Evolutionary conservation across 768 basidiomycete genomes (phyloP).

Genomic region (Mycena vitilis): DNA sequence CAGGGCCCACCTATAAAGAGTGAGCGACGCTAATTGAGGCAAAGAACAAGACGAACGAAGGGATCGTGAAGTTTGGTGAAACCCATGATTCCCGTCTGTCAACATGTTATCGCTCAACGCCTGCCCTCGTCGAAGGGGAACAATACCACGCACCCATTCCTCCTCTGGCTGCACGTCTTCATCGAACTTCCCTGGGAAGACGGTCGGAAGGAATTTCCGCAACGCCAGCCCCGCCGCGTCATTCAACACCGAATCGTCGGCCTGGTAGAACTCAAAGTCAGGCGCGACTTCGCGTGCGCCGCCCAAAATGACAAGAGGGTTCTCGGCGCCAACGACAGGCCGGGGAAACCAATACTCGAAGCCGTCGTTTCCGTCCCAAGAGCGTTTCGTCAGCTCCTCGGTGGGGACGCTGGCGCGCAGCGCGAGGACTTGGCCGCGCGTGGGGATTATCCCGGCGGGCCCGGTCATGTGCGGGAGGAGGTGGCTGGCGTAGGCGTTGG

Average conservation of each 20-base stretch:
- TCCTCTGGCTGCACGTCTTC: constrained; percentile 66
- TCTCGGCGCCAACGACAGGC: constrained; percentile 46
- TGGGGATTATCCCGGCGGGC: constrained; percentile 69
- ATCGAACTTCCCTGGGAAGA: constrained; percentile 68
- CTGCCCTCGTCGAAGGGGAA: not conserved
- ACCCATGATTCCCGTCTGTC: constrained; percentile 89
- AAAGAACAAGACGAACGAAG: constrained; percentile 60
- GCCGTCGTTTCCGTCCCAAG: constrained; percentile 65
- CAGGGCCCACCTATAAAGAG: constrained; percentile 67
- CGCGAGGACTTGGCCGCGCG: constrained; percentile 75
- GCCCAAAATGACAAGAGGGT: constrained; percentile 78
- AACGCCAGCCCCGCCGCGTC: constrained; percentile 59
- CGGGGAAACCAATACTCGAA: constrained; percentile 90
- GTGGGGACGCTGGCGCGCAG: constrained; percentile 51
- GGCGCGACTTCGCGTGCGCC: constrained; percentile 67
- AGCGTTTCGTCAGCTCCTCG: constrained; percentile 53
- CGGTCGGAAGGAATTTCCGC: constrained; percentile 66
- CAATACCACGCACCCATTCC: constrained; percentile 75
- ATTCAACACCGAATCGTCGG: constrained; percentile 71
- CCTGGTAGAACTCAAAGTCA: constrained; percentile 59
- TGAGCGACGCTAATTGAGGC: too few species aligned
- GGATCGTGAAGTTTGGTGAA: constrained; percentile 72
- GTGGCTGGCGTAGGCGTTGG: constrained; percentile 85
- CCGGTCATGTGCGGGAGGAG: constrained; percentile 78
- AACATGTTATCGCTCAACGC: constrained; percentile 6